A percentile compares a stretch with the other conserved stretches of the same genome.
These are phyloP conservation scores for Ligustrum vulgare DNA, from an alignment of 257 asterid species.

Conservation along the genomic window DNA sequence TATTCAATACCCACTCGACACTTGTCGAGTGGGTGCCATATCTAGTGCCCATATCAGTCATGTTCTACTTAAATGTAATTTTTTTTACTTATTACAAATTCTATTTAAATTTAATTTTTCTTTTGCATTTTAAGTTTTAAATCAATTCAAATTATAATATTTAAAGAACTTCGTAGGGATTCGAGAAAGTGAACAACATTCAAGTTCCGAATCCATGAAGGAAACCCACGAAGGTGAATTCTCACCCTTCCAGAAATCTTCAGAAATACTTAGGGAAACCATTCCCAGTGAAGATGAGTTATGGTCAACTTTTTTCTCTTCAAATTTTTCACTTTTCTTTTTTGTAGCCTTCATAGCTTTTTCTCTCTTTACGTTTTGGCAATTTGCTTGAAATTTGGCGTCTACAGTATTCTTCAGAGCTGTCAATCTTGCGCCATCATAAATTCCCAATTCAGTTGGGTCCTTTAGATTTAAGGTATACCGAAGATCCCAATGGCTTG, in stretches of 20 bases:
- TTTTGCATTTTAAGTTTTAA: no score
- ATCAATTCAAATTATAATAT: slow-evolving; percentile 87
- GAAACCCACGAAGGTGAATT: slow-evolving; percentile 32
- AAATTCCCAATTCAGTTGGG: slow-evolving; percentile 60
- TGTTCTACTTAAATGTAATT: no score
- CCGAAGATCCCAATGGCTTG: no score
- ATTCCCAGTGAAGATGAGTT: slow-evolving; percentile 31
- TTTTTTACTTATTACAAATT: no score
- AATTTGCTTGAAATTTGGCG: slow-evolving; percentile 79
- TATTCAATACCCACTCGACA: no score
- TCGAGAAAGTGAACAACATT: slow-evolving; percentile 68
- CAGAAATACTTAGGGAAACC: slow-evolving; percentile 46
- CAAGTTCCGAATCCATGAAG: slow-evolving; percentile 42
- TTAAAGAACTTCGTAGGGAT: no score
- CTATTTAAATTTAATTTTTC: no score
- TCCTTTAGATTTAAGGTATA: slow-evolving; percentile 56
- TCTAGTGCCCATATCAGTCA: no score
- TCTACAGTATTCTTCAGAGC: slow-evolving; percentile 80
- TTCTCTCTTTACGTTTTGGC: slow-evolving; percentile 66
- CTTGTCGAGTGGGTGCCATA: no score
- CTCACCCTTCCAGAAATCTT: slow-evolving; percentile 49
- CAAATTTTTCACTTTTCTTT: slow-evolving; percentile 11
- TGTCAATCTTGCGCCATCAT: slow-evolving; percentile 41
- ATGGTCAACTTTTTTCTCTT: slow-evolving; percentile 30
- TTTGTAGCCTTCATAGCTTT: slow-evolving; percentile 36